Conservation (phyloP, 495 filamentous ascomycete species). For the Tuber magnatum region DNA sequence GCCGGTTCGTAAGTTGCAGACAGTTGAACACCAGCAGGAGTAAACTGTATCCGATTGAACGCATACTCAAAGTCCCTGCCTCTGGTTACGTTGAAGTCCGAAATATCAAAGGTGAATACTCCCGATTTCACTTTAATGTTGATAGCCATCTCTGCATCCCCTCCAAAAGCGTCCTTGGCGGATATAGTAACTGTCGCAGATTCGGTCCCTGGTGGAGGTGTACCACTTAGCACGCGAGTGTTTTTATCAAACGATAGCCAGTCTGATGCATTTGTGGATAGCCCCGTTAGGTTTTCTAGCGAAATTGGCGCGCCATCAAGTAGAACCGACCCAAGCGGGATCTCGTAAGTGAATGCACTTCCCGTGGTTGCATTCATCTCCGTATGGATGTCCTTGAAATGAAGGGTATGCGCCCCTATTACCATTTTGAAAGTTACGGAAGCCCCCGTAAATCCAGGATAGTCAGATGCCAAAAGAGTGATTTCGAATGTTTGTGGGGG, state of each 20-base stretch:
- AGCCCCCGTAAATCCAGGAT: constrained; percentile 64
- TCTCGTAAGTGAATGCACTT: constrained; percentile 50
- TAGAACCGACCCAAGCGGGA: constrained; percentile 50
- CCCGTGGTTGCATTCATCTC: constrained; percentile 56
- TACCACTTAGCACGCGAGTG: constrained; percentile 60
- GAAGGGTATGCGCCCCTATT: constrained; percentile 61
- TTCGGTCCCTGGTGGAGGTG: constrained; percentile 50
- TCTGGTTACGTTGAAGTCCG: constrained; percentile 50
- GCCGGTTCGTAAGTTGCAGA: constrained; percentile 50
- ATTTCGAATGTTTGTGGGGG: constrained; percentile 67
- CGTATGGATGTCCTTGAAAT: constrained; percentile 53
- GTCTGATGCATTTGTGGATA: constrained; percentile 51
- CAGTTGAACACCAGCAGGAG: constrained; percentile 51
- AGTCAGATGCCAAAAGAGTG: constrained; percentile 70
- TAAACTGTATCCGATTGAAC: constrained; percentile 51
- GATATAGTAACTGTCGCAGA: constrained; percentile 60
- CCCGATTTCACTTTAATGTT: constrained; percentile 48
- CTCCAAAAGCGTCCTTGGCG: constrained; percentile 57
- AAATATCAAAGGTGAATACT: constrained; percentile 41
- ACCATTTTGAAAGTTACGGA: constrained; percentile 60
- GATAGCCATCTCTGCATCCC: constrained; percentile 59
- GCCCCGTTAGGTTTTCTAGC: constrained; percentile 46
- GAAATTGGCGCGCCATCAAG: constrained; percentile 55
- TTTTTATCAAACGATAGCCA: constrained; percentile 65
- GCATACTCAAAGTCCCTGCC: constrained; percentile 60